These are phyloP conservation scores for Phialemoniopsis sp. DNA, from an alignment of 2,329 filamentous ascomycete species.

Conservation along the genomic window DNA sequence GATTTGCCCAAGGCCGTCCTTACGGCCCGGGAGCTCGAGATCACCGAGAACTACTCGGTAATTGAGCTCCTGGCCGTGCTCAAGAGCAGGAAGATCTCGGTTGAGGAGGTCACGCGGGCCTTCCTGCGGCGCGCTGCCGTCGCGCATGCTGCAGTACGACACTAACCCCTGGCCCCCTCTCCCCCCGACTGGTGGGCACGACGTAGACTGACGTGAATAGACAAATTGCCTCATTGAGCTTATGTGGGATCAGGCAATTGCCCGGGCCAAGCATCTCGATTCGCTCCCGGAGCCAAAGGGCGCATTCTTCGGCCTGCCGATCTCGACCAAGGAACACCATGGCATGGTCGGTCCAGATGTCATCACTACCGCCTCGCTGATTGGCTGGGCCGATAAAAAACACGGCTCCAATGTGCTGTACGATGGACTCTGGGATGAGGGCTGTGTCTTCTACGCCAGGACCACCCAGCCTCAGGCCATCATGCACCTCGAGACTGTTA, in stretches of 20 bases:
- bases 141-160: slow-evolving; percentile 6
- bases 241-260: slow-evolving; percentile 27
- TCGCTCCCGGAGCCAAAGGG: slow-evolving; percentile 24
- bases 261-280: slow-evolving; percentile 25
- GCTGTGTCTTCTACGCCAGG: slow-evolving; percentile 14
- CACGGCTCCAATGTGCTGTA: slow-evolving; percentile 8
- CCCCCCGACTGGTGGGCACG: no score
- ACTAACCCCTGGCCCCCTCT: no score
- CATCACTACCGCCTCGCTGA: slow-evolving; percentile 1
- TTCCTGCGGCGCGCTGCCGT: slow-evolving; percentile 7
- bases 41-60: slow-evolving; percentile 4
- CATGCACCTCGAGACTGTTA: slow-evolving; percentile 20
- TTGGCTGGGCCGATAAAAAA: slow-evolving; percentile 4
- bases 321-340: slow-evolving; percentile 29
- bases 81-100: not conserved
- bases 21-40: not conserved
- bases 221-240: slow-evolving; percentile 26
- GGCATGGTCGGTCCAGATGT: slow-evolving; percentile 18
- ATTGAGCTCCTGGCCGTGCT: slow-evolving; percentile 1
- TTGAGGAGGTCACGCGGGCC: slow-evolving; percentile 2
- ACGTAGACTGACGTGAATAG: no score
- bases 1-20: slow-evolving; percentile 1
- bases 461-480: slow-evolving; percentile 21
- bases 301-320: slow-evolving; percentile 26
- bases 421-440: slow-evolving; percentile 19